Conservation (phyloP, 306 rosid genomes). For the Corylus americana region DNA sequence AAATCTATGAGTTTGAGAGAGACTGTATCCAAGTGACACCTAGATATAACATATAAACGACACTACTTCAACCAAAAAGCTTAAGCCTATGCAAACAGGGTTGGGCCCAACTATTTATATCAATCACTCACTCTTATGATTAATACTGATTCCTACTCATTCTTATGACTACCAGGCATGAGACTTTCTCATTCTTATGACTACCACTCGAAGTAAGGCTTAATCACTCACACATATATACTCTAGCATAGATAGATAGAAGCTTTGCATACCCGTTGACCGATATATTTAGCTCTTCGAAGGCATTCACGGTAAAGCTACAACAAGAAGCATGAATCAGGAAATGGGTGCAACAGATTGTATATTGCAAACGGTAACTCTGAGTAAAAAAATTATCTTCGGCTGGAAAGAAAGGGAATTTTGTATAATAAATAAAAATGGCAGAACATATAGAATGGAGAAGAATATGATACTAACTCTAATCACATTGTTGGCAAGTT, state of each 20-base stretch:
- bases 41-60: too few species aligned
- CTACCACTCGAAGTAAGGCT: neutral
- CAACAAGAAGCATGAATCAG: conserved; percentile 10
- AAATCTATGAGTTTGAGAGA: neutral
- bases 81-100: neutral
- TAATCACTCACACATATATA: neutral
- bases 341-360: neutral
- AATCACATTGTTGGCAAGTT: conserved; percentile 82
- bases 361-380: neutral
- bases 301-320: conserved; percentile 95
- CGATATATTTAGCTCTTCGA: conserved; percentile 86
- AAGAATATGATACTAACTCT: conserved; percentile 49
- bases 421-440: neutral
- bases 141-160: neutral
- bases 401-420: neutral
- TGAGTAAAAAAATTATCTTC: neutral
- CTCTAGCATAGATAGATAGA: neutral
- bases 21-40: neutral
- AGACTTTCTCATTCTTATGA: neutral
- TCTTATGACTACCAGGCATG: neutral
- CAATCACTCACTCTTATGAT: neutral
- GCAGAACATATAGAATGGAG: neutral
- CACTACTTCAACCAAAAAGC: too few species aligned
- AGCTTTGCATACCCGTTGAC: conserved; percentile 58
- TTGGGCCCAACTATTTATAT: too few species aligned